phyloP scores from a whole-genome alignment of 495 filamentous ascomycete genomes.

The Margaritispora aquatica region DNA sequence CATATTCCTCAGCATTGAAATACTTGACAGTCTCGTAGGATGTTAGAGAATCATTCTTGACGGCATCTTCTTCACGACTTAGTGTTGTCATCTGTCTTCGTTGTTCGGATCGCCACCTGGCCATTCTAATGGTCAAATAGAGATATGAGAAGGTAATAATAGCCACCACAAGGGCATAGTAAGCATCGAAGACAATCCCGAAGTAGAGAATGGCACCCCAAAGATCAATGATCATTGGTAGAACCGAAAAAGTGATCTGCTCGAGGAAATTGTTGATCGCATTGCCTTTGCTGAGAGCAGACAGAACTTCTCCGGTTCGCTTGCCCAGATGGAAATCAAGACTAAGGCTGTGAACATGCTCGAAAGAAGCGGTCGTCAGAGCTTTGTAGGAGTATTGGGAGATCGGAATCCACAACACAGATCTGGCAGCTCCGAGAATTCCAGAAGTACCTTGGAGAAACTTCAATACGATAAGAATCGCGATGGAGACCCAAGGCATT shows the following conservation, averaged over 20 bases:
- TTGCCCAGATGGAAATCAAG: constrained; percentile 96
- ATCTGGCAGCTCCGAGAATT: constrained; percentile 72
- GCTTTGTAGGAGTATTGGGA: constrained; percentile 95
- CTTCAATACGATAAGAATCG: constrained; percentile 71
- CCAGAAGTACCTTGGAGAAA: constrained; percentile 86
- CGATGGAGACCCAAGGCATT: constrained; percentile 67
- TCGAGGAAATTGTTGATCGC: constrained; percentile 97
- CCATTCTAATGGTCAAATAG: constrained; percentile 92
- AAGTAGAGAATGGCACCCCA: constrained; percentile 84
- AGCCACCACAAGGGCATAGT: constrained; percentile 87
- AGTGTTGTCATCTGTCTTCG: constrained; percentile 91
- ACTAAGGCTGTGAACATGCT: constrained; percentile 92
- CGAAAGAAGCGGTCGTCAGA: constrained; percentile 88
- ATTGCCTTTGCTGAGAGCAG: constrained; percentile 88
- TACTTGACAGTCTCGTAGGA: constrained; percentile 99
- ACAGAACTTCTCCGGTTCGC: constrained; percentile 92
- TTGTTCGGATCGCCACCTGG: constrained; percentile 85
- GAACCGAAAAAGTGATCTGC: constrained; percentile 88
- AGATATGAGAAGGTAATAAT: constrained; percentile 95
- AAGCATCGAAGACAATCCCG: constrained; percentile 69
- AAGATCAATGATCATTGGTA: constrained; percentile 92
- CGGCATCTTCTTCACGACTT: constrained; percentile 88
- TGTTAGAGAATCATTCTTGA: constrained; percentile 97
- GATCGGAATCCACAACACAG: constrained; percentile 89
- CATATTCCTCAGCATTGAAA: constrained; percentile 93